These are phyloP conservation scores for Hemisphaericaspora nanyangensis DNA, from an alignment of 805 yeast genomes.

Conservation along the genomic window DNA sequence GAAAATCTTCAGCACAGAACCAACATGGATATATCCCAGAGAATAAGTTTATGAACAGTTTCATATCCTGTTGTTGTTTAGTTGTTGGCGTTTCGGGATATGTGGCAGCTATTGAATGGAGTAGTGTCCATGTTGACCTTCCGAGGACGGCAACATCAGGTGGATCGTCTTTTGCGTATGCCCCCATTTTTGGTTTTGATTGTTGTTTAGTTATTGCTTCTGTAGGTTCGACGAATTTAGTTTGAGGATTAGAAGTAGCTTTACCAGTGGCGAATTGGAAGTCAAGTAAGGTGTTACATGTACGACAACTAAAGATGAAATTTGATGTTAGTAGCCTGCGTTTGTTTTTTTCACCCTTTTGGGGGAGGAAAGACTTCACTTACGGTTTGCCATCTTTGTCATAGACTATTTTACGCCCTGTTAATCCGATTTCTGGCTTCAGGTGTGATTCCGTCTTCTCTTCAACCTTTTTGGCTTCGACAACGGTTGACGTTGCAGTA, in stretches of 20 bases:
- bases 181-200: slow-evolving; percentile 4
- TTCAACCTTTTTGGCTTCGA: background rate
- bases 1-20: slow-evolving; percentile 87
- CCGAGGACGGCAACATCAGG: slow-evolving; percentile 85
- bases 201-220: slow-evolving; percentile 1
- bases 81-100: slow-evolving; percentile 70
- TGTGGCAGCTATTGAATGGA: slow-evolving; percentile 86
- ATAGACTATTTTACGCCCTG: slow-evolving; percentile 67
- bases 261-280: slow-evolving; percentile 58
- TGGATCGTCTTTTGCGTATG: slow-evolving; percentile 58
- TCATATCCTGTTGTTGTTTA: slow-evolving; percentile 67
- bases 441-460: background rate
- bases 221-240: slow-evolving; percentile 2
- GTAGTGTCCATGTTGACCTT: slow-evolving; percentile 83
- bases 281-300: slow-evolving; percentile 80
- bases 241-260: slow-evolving; percentile 1
- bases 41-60: slow-evolving; percentile 63
- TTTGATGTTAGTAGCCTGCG: too few relatives aligned
- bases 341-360: too few relatives aligned
- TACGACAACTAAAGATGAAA: slow-evolving; percentile 82
- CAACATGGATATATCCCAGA: slow-evolving; percentile 88
- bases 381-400: slow-evolving; percentile 94
- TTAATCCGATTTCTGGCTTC: slow-evolving; percentile 47
- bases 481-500: background rate
- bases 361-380: too few relatives aligned